Evolutionary conservation across 345 rosid species (phyloP).

Genomic region (Erodium maritimum): DNA sequence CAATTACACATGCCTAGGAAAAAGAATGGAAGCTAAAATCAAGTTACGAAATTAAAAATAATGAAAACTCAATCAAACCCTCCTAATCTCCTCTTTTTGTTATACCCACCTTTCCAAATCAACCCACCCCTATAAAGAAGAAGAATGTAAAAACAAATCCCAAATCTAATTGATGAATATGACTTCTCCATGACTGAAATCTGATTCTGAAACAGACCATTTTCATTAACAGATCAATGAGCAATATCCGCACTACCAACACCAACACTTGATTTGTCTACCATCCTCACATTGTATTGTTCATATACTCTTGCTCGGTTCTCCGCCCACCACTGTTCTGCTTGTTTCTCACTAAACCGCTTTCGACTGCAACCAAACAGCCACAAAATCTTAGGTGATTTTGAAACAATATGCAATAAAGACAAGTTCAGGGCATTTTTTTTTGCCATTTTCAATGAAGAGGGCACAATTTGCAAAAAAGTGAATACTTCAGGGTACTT

Average conservation of each 20-base stretch:
- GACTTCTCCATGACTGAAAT: conserved; percentile 11
- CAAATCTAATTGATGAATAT: neutral
- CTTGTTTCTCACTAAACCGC: conserved; percentile 78
- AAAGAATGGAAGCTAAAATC: conserved; percentile 1
- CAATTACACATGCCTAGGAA: conserved; percentile 10
- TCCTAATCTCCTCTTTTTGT: neutral
- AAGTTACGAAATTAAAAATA: too few species aligned
- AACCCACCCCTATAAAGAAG: neutral
- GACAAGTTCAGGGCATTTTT: too few species aligned
- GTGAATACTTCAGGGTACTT: too few species aligned
- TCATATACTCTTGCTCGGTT: conserved; percentile 75
- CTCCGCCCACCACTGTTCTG: conserved; percentile 91
- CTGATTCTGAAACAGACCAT: conserved; percentile 9
- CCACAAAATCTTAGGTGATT: neutral
- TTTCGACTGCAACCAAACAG: conserved; percentile 48
- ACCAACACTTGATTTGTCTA: conserved; percentile 67
- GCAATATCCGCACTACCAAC: conserved; percentile 61
- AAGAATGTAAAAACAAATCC: neutral
- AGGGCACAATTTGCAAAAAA: too few species aligned
- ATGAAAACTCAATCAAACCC: neutral
- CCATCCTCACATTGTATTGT: conserved; percentile 61
- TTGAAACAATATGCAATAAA: too few species aligned
- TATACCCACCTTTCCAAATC: too few species aligned
- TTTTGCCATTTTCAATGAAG: too few species aligned
- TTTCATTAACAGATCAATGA: conserved; percentile 38